Base-by-base conservation (phyloP, 2,329 filamentous ascomycete genomes). In the Ophiostoma novo-ulmi region DNA sequence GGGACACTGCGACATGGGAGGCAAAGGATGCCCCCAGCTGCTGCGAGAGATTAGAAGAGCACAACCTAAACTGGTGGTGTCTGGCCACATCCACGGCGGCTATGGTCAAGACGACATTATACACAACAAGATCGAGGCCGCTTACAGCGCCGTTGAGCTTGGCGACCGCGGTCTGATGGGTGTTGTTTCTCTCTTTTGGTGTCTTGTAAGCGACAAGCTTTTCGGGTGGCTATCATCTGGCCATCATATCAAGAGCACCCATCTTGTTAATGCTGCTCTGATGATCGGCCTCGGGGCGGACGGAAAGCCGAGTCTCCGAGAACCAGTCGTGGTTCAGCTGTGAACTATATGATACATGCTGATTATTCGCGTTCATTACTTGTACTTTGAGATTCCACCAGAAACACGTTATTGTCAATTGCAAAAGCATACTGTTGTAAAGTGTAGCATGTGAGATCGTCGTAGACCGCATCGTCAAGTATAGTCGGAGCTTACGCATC, bases 21-120 rank as follows among this genome's bases (percentile, higher is more conserved):
- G 61, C 5, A 70, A 72, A 39, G 69, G 71, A 4, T 72, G 71
- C 52, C 44, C 55, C 17, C 67, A 70, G 39, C 67, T 72, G 36
- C 69, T 70, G 38, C 39, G 31, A 6, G 44, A 48, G 44, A 48
- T 48, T 17, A 17, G 44, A 17, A 14, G 44, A 6, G 44, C 44
- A 48, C 44, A 48, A 17, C 44, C 44, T 5, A 17, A 6, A 17
- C 44, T 48, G 20, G 44, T 7, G 6, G 44, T 48, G 13, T 48
- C 6, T 48, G 44, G 44, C 44, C 44, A 48, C 44, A 48, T 48
- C 7, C 44, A 48, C 44, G 44, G 44, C 44, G 14, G 14, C 17
- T 48, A 48, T 17, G 44, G 44, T 17, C 44, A 48, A 17, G 44
- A 48, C 3, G 11, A 48, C 7, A 48, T 48, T 17, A 20, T 48